Evolutionary conservation across 768 basidiomycete species (phyloP).

Genomic region (Pleurotus ostreatus): DNA sequence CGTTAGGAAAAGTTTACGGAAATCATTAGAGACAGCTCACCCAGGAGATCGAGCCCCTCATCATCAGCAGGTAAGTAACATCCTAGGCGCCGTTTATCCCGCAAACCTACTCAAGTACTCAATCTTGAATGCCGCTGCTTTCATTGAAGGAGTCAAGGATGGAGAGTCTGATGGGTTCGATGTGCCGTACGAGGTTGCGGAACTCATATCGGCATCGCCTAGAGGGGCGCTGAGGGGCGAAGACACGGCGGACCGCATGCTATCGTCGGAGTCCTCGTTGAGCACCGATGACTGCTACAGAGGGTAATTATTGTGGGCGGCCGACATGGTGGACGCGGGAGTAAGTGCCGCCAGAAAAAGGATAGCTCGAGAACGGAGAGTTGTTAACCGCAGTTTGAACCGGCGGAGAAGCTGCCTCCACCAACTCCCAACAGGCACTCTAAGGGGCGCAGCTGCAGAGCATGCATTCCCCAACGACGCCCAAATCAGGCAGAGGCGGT

Average conservation of each 20-base stretch:
- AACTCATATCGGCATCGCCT: constrained; percentile 36
- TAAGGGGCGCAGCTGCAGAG: too few relatives aligned
- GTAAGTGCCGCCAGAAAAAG: background rate
- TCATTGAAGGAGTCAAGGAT: constrained; percentile 63
- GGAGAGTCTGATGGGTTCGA: constrained; percentile 1
- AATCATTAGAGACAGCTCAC: constrained; percentile 41
- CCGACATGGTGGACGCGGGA: background rate
- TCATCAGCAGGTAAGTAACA: constrained; percentile 56
- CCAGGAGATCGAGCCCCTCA: constrained; percentile 40
- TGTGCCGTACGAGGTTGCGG: constrained; percentile 20
- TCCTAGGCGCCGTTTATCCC: constrained; percentile 76
- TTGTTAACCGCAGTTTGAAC: background rate
- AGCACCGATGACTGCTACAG: constrained; percentile 4
- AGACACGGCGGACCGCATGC: constrained; percentile 24
- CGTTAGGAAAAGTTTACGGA: constrained; percentile 5
- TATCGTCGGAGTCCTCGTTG: constrained; percentile 32
- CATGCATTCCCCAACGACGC: too few relatives aligned
- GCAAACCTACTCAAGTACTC: constrained; percentile 70
- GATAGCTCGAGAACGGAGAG: background rate
- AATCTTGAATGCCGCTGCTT: constrained; percentile 52
- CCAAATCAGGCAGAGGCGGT: too few relatives aligned
- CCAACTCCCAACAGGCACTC: too few relatives aligned
- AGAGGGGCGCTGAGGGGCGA: constrained; percentile 29
- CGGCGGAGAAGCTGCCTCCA: too few relatives aligned
- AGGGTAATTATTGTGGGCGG: background rate